Conservation (phyloP, 306 rosid species). For the Prosopis cineraria region DNA sequence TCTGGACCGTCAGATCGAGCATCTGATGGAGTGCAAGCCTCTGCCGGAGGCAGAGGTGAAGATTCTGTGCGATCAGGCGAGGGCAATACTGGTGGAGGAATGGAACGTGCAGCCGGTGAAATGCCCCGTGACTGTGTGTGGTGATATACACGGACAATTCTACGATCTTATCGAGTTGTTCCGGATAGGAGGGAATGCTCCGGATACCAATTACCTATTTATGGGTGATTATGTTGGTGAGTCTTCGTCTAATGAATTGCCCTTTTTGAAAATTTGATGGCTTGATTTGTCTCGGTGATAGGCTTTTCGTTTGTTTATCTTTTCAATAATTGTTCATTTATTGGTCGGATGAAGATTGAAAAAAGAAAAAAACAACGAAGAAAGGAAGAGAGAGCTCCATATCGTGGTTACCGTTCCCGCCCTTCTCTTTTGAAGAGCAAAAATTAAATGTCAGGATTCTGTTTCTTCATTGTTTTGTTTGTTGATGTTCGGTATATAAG, state of each 20-base stretch:
- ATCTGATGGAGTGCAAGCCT: slow-evolving; percentile 96
- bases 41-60: slow-evolving; percentile 91
- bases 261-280: neutral
- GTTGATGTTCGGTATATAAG: neutral
- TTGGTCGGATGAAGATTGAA: neutral
- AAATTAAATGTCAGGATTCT: neutral
- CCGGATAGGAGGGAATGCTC: slow-evolving; percentile 92
- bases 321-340: slow-evolving; percentile 4
- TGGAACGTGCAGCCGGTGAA: slow-evolving; percentile 99
- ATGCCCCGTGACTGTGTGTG: slow-evolving; percentile 97
- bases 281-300: neutral
- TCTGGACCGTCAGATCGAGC: slow-evolving; percentile 99
- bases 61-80: slow-evolving; percentile 89
- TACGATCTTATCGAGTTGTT: slow-evolving; percentile 98
- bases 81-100: slow-evolving; percentile 92
- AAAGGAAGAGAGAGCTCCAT: neutral
- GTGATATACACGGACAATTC: slow-evolving; percentile 96
- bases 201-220: slow-evolving; percentile 92
- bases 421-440: neutral
- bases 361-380: neutral
- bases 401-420: neutral
- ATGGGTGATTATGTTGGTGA: slow-evolving; percentile 99
- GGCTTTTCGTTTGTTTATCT: neutral
- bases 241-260: slow-evolving; percentile 24
- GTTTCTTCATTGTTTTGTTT: neutral